Evolutionary conservation across 768 basidiomycete genomes (phyloP).

Genomic region (Leccinellum albellum): DNA sequence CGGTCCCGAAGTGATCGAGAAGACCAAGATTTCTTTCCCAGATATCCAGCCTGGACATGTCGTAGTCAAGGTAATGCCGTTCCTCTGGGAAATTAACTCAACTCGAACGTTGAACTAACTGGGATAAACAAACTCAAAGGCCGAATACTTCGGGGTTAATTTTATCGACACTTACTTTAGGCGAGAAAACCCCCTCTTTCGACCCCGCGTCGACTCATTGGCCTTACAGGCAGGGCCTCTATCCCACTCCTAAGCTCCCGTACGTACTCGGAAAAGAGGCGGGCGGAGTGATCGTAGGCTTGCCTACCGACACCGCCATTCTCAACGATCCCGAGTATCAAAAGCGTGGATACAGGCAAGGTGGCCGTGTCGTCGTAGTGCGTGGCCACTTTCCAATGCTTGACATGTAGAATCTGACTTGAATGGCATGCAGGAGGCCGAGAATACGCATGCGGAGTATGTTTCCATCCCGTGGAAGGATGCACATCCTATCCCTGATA

Average conservation of each 20-base stretch:
- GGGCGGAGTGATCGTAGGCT: slow-evolving; percentile 67
- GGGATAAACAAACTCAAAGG: slow-evolving; percentile 32
- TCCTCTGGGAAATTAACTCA: neutral
- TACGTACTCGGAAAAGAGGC: slow-evolving; percentile 74
- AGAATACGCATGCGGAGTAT: slow-evolving; percentile 68
- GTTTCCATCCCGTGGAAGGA: slow-evolving; percentile 59
- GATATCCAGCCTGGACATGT: slow-evolving; percentile 57
- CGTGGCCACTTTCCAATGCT: slow-evolving; percentile 18
- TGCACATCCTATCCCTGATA: slow-evolving; percentile 29
- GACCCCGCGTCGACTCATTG: neutral
- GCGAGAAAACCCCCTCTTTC: slow-evolving; percentile 31
- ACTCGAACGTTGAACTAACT: neutral
- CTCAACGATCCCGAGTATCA: slow-evolving; percentile 61
- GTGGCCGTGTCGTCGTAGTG: slow-evolving; percentile 72
- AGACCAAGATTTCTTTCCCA: slow-evolving; percentile 65
- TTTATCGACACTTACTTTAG: slow-evolving; percentile 85
- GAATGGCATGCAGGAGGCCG: slow-evolving; percentile 34
- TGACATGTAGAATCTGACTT: neutral
- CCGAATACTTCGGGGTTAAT: slow-evolving; percentile 79
- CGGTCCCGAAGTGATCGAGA: slow-evolving; percentile 72
- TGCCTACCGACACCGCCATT: slow-evolving; percentile 65
- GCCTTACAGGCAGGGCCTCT: slow-evolving; percentile 55
- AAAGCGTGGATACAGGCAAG: slow-evolving; percentile 59
- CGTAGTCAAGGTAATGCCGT: slow-evolving; percentile 34
- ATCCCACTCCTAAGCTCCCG: slow-evolving; percentile 56